Evolutionary conservation across 1,284 basidiomycete species (phyloP), one percentile per base, ranked within the genome.

Genomic region (Ceratobasidium sp.): DNA sequence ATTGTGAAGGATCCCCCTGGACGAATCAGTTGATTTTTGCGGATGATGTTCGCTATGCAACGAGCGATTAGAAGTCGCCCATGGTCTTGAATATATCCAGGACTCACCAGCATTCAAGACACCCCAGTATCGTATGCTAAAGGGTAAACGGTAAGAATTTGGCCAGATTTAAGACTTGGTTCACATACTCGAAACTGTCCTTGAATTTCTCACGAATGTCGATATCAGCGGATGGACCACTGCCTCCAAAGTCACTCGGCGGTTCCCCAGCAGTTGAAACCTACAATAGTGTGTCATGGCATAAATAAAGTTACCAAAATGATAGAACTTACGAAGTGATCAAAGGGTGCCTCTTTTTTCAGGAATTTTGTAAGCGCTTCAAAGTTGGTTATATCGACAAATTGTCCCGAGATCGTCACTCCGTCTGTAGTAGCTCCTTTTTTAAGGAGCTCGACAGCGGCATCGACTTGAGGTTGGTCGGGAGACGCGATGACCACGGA

Each of bases 401-500:
- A 30, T 6, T 55, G 21, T 9, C 64, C 64, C 0, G 32, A 53
- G 14, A 67, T 32, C 9, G 48, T 36, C 5, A 39, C 23, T 32
- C n/a, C 39, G 9, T 43, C 28, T 3, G 21, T 21, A 2, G 12
- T 23, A 5, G 23, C 41, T 23, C 32, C 69, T 18, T 60, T 50
- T n/a, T 67, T 60, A 9, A 73, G 39, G 28, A n/a, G 43, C 9
- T 58, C 48, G 32, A 73, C 39, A 39, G 72, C 65, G 9, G 57
- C 59, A 26, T 73, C 52, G 5, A 73, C 72, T 21, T 62, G 50
- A 6, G 23, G 45, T 16, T 73, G 55, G 36, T 21, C 50, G 1
- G 55, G 61, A 16, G 65, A 70, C 18, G 72, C 36, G n/a, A 73
- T 55, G 32, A 73, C 39, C 10, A 73, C 72, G 1, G 45, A 50